A percentile compares a stretch with the other conserved stretches of the same genome.
Evolutionary conservation across 345 rosid species (phyloP).

Genomic region (Arabis alpina): DNA sequence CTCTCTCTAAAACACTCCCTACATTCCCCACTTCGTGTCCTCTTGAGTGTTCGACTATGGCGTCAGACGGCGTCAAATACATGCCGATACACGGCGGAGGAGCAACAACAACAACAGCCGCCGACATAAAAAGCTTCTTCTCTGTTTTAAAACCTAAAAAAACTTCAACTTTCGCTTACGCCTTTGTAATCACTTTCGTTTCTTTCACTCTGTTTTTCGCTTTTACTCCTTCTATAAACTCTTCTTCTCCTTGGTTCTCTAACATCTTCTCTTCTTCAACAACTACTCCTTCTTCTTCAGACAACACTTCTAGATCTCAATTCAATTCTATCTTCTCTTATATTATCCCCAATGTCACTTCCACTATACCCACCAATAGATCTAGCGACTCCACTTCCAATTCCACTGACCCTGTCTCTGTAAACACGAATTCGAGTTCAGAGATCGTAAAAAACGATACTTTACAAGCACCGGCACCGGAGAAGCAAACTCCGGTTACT

Average conservation of each 20-base stretch:
- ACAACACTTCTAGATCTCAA: slow-evolving; percentile 56
- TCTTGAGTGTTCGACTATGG: slow-evolving; percentile 47
- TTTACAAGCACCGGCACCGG: slow-evolving; percentile 35
- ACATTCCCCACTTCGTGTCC: slow-evolving; percentile 27
- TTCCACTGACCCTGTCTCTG: slow-evolving; percentile 41
- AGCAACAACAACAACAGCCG: slow-evolving; percentile 28
- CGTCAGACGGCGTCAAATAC: slow-evolving; percentile 67
- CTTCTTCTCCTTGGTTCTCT: slow-evolving; percentile 72
- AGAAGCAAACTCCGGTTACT: slow-evolving; percentile 37
- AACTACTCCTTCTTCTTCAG: background rate
- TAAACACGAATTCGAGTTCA: slow-evolving; percentile 15
- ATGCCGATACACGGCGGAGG: slow-evolving; percentile 48
- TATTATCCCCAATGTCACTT: slow-evolving; percentile 54
- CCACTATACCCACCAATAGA: slow-evolving; percentile 39
- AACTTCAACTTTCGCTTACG: slow-evolving; percentile 66
- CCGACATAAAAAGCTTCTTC: slow-evolving; percentile 55
- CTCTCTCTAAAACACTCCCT: slow-evolving; percentile 20
- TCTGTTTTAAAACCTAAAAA: slow-evolving; percentile 55
- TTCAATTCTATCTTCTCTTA: slow-evolving; percentile 55
- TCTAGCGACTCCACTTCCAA: slow-evolving; percentile 25
- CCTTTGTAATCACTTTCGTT: slow-evolving; percentile 67
- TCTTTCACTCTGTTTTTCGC: slow-evolving; percentile 75
- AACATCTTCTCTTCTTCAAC: slow-evolving; percentile 50
- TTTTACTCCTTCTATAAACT: slow-evolving; percentile 65
- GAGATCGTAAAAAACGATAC: slow-evolving; percentile 20